A percentile compares a stretch with the other conserved stretches of the same genome.
phyloP scores from a whole-genome alignment of 208 protist species.

The Phytomonas sp. region DNA sequence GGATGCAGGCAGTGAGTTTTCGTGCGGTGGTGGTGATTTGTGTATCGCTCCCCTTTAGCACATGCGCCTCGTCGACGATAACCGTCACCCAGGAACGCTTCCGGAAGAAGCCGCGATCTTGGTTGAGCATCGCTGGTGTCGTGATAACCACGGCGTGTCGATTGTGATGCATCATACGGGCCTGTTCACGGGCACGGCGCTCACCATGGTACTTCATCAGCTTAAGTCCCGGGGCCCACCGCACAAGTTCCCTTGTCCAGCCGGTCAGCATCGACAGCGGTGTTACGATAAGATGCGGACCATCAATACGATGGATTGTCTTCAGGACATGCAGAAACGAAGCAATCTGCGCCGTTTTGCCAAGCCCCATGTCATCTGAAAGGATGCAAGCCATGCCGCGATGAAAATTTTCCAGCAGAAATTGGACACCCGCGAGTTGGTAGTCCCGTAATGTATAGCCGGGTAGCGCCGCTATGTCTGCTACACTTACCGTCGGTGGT shows the following conservation, averaged over 20 bases:
- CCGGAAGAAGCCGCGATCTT: slow-evolving; percentile 72
- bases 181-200: slow-evolving; percentile 22
- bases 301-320: slow-evolving; percentile 52
- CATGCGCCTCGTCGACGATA: slow-evolving; percentile 96
- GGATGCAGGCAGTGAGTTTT: slow-evolving; percentile 71
- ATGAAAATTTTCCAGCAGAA: slow-evolving; percentile 85
- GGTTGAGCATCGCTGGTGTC: slow-evolving; percentile 89
- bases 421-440: slow-evolving; percentile 96
- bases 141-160: slow-evolving; percentile 92
- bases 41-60: slow-evolving; percentile 85
- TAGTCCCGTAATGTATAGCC: slow-evolving; percentile 85
- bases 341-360: slow-evolving; percentile 96
- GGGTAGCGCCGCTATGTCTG: slow-evolving; percentile 20
- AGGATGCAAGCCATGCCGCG: slow-evolving; percentile 86
- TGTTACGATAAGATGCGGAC: slow-evolving; percentile 94
- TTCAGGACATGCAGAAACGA: slow-evolving; percentile 84
- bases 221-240: slow-evolving; percentile 88
- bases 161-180: slow-evolving; percentile 26
- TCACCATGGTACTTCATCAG: slow-evolving; percentile 91
- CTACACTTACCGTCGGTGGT: slow-evolving; percentile 20
- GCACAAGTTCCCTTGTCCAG: slow-evolving; percentile 89
- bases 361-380: slow-evolving; percentile 97
- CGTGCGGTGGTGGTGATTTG: slow-evolving; percentile 47
- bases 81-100: slow-evolving; percentile 88
- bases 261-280: slow-evolving; percentile 93